A percentile compares a stretch with the other conserved stretches of the same genome.
phyloP scores from a whole-genome alignment of 768 basidiomycete genomes.

The Leccinum obscurum region DNA sequence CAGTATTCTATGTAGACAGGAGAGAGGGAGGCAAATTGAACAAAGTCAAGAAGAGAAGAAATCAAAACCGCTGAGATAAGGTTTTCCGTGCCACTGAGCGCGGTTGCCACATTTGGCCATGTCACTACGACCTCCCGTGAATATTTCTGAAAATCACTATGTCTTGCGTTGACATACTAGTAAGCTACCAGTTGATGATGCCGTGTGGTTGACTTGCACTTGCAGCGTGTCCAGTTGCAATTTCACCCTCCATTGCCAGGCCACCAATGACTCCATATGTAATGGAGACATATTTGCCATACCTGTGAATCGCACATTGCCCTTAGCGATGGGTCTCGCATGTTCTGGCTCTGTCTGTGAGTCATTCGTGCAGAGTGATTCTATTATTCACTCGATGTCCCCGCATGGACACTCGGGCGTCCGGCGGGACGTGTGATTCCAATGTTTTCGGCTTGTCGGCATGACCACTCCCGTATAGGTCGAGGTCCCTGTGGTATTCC shows the following conservation, averaged over 20 bases:
- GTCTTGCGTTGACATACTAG: background rate
- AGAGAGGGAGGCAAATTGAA: constrained; percentile 20
- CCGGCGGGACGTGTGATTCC: background rate
- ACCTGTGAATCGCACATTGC: background rate
- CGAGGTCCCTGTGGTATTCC: background rate
- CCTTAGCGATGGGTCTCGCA: background rate
- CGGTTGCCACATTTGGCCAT: constrained; percentile 24
- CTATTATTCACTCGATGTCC: background rate
- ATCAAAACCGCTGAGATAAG: constrained; percentile 37
- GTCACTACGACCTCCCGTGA: constrained; percentile 5
- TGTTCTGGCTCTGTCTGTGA: background rate
- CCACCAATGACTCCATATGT: background rate
- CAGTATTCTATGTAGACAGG: constrained; percentile 23
- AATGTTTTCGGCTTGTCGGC: constrained; percentile 13
- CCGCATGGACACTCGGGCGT: background rate
- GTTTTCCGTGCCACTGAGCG: constrained; percentile 35
- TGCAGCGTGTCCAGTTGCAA: background rate
- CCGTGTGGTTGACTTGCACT: background rate
- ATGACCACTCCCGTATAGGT: background rate
- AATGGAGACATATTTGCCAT: background rate
- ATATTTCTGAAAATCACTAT: background rate
- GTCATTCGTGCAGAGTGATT: background rate
- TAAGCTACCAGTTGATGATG: background rate
- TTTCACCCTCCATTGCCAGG: background rate
- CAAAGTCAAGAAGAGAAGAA: constrained; percentile 32